Conservation (phyloP, 345 rosid species). For the Turnera subulata region DNA sequence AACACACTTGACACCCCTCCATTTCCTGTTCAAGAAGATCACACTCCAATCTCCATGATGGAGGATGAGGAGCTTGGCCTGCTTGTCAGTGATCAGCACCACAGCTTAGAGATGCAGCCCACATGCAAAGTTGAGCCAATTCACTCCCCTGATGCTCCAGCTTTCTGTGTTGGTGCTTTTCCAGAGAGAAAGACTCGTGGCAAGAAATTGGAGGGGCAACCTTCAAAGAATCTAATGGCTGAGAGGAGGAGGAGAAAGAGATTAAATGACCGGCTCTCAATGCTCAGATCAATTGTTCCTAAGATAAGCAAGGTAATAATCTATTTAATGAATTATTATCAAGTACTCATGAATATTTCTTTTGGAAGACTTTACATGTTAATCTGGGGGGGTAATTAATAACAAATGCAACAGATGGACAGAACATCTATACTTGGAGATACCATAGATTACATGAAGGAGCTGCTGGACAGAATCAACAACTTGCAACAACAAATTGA, state of each 20-base stretch:
- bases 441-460: slow-evolving; percentile 31
- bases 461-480: slow-evolving; percentile 23
- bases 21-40: slow-evolving; percentile 35
- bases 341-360: no score
- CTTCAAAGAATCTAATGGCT: slow-evolving; percentile 41
- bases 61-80: slow-evolving; percentile 32
- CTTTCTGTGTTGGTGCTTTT: slow-evolving; percentile 27
- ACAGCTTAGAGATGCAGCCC: slow-evolving; percentile 20
- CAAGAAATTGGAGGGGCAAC: slow-evolving; percentile 30
- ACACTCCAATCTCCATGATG: slow-evolving; percentile 23
- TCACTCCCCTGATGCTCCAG: slow-evolving; percentile 33
- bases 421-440: slow-evolving; percentile 34
- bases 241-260: slow-evolving; percentile 41
- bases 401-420: slow-evolving; percentile 22
- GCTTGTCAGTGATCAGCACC: slow-evolving; percentile 20
- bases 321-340: not conserved
- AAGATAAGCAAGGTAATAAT: slow-evolving; percentile 39
- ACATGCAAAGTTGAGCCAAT: slow-evolving; percentile 38
- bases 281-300: slow-evolving; percentile 42
- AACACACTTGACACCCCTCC: slow-evolving; percentile 36
- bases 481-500: slow-evolving; percentile 20
- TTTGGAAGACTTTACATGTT: not conserved
- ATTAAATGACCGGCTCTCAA: slow-evolving; percentile 33
- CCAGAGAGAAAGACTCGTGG: slow-evolving; percentile 31
- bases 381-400: slow-evolving; percentile 1